Conservation (phyloP, 768 basidiomycete species). For the Austroboletus eburneus region DNA sequence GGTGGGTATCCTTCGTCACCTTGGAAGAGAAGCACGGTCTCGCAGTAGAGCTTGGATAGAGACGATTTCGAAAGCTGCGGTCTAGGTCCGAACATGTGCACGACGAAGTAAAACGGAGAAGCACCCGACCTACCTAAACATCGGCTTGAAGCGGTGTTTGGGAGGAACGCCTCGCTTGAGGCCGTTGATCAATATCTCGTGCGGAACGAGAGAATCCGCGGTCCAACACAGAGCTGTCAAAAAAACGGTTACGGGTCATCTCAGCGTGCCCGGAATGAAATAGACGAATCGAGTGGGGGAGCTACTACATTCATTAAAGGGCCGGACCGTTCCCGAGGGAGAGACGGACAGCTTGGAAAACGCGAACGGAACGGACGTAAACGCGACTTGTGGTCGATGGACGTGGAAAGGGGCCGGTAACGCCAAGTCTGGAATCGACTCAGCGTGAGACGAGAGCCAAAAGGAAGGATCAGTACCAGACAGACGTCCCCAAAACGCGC, state of each 20-base stretch:
- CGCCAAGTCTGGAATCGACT: too few relatives aligned
- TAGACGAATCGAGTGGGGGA: background rate
- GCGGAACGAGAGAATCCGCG: constrained; percentile 40
- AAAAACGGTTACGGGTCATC: background rate
- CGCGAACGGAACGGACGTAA: constrained; percentile 57
- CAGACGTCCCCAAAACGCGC: constrained; percentile 64
- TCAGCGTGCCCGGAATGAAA: background rate
- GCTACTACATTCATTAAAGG: constrained; percentile 67
- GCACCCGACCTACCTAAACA: constrained; percentile 51
- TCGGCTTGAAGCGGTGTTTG: constrained; percentile 59
- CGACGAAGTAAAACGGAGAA: background rate
- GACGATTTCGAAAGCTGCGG: constrained; percentile 52
- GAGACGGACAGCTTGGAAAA: constrained; percentile 46
- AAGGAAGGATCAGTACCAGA: constrained; percentile 26
- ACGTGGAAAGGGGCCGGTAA: constrained; percentile 47
- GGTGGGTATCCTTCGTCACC: too few relatives aligned
- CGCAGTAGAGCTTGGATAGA: constrained; percentile 45
- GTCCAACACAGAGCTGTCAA: constrained; percentile 80
- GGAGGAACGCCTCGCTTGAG: constrained; percentile 72
- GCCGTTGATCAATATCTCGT: constrained; percentile 75
- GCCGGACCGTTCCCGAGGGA: constrained; percentile 31
- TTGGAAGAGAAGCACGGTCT: constrained; percentile 18
- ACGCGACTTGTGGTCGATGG: constrained; percentile 47
- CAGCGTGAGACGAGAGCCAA: background rate
- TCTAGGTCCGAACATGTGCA: constrained; percentile 29